phyloP scores from a whole-genome alignment of 2,329 filamentous ascomycete species.

The Ophiostoma sp. region DNA sequence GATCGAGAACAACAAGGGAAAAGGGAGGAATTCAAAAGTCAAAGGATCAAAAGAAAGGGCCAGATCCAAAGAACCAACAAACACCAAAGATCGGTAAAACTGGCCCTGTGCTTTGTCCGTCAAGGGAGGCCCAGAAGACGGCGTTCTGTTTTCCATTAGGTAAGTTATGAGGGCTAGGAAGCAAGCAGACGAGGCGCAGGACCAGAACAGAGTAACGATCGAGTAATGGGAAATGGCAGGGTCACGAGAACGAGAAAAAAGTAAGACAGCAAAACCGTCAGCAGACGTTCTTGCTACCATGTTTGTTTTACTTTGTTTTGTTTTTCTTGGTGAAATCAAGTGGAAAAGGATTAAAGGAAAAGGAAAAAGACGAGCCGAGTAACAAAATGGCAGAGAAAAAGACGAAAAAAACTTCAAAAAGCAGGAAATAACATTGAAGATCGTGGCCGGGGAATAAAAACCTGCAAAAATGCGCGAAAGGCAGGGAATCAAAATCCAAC shows the following conservation, averaged over 20 bases:
- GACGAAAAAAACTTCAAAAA: background rate
- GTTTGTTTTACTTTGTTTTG: background rate
- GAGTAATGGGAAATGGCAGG: slow-evolving; percentile 19
- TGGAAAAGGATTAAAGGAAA: background rate
- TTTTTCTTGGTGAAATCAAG: background rate
- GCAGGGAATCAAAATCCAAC: background rate
- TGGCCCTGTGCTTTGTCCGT: background rate
- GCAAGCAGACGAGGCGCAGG: background rate
- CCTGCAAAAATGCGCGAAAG: background rate
- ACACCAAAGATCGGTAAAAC: background rate
- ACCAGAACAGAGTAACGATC: background rate
- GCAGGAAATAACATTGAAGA: background rate
- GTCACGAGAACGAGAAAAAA: background rate
- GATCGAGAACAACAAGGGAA: background rate
- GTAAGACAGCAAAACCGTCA: background rate
- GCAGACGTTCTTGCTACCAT: background rate
- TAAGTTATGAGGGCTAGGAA: background rate
- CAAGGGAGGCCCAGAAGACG: slow-evolving; percentile 1
- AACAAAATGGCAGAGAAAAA: background rate
- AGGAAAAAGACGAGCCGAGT: background rate
- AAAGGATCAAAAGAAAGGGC: background rate
- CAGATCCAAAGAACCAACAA: background rate
- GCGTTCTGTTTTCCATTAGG: background rate
- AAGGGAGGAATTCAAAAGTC: background rate
- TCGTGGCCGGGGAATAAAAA: background rate